phyloP scores from a whole-genome alignment of 192 early-diverging fungal species.

The Backusella morwellensis region DNA sequence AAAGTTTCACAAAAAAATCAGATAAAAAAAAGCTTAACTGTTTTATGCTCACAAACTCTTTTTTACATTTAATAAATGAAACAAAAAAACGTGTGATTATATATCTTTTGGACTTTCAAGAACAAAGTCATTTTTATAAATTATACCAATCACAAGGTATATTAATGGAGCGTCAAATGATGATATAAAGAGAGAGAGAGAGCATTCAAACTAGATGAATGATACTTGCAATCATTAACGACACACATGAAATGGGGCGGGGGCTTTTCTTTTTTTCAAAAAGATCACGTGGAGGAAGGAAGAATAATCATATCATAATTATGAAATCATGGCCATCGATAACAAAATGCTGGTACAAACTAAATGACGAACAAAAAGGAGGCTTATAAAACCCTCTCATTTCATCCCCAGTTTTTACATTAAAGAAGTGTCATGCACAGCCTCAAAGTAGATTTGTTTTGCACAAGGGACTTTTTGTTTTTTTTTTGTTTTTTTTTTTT shows the following conservation, averaged over 20 bases:
- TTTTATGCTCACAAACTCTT: background rate
- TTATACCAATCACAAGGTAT: background rate
- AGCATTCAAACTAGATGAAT: background rate
- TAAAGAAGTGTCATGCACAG: background rate
- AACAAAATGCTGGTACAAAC: background rate
- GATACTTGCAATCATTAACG: background rate
- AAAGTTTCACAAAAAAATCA: background rate
- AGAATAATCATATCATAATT: background rate
- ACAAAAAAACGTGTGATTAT: background rate
- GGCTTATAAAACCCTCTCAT: background rate
- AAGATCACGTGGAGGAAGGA: background rate
- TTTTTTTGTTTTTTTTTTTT: too few species aligned
- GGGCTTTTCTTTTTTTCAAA: background rate
- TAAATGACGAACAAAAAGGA: background rate
- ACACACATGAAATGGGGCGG: background rate
- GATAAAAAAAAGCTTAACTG: background rate
- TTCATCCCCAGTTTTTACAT: background rate
- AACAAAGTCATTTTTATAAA: background rate
- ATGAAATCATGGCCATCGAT: background rate
- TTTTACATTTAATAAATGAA: background rate
- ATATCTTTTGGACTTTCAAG: too few species aligned
- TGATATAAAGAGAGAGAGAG: background rate
- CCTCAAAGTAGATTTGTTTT: background rate
- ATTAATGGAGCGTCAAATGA: background rate
- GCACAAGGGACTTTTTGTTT: background rate